phyloP scores from a whole-genome alignment of 2,329 filamentous ascomycete species.

The Tolypocladium ovalisporum region DNA sequence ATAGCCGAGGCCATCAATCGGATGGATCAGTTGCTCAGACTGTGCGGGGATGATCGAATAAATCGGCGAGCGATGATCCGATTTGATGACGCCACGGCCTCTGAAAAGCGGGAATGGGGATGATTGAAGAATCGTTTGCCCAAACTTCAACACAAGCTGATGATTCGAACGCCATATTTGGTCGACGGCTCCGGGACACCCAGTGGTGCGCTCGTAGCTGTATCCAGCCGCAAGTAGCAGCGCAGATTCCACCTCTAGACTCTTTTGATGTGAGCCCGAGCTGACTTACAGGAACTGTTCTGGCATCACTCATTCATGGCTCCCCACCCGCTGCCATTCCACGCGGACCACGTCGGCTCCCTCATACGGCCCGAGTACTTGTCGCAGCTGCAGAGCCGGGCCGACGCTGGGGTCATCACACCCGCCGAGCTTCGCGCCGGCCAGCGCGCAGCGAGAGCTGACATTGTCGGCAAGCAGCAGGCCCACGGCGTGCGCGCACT shows the following conservation, averaged over 20 bases:
- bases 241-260: background rate
- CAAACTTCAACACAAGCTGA: background rate
- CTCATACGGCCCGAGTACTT: constrained; percentile 55
- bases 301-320: constrained; percentile 9
- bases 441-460: constrained; percentile 52
- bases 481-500: constrained; percentile 51
- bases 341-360: constrained; percentile 64
- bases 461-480: constrained; percentile 55
- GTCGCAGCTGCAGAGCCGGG: constrained; percentile 35
- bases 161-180: background rate
- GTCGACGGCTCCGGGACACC: background rate
- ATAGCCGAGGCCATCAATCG: background rate
- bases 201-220: background rate
- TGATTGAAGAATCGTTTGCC: background rate
- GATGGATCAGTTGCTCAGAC: background rate
- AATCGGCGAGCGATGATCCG: background rate
- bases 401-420: constrained; percentile 36
- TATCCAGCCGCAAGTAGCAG: background rate
- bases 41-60: background rate
- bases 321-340: constrained; percentile 39
- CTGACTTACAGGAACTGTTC: background rate
- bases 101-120: background rate
- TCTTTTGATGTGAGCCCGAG: background rate
- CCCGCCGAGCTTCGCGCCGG: constrained; percentile 35
- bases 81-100: background rate